These are phyloP conservation scores for Cryptococcus sp. DNA, from an alignment of 1,284 basidiomycete genomes.

Conservation along the genomic window DNA sequence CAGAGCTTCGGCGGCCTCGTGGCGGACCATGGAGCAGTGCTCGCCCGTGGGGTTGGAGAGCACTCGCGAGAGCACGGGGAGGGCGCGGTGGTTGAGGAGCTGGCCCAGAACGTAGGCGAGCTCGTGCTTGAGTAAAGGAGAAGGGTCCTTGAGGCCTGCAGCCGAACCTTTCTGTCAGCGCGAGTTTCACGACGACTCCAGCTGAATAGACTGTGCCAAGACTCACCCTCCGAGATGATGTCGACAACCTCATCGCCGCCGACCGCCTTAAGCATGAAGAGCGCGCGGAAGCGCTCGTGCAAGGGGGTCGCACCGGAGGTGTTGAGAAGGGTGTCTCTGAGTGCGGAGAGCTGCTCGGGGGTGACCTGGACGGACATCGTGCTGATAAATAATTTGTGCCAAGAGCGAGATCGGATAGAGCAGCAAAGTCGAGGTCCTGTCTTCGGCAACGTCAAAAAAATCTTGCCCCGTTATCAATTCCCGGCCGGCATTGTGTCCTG, in stretches of 20 bases:
- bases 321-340: conserved; percentile 65
- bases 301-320: conserved; percentile 67
- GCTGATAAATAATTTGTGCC: neutral
- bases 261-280: conserved; percentile 90
- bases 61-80: conserved; percentile 74
- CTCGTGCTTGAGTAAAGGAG: conserved; percentile 93
- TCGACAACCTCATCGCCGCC: conserved; percentile 68
- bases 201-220: neutral
- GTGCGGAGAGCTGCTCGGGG: conserved; percentile 37
- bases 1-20: conserved; percentile 99
- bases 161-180: neutral
- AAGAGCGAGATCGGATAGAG: neutral
- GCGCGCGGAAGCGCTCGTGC: conserved; percentile 83
- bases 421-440: too few relatives aligned
- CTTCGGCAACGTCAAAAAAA: too few relatives aligned
- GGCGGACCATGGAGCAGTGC: conserved; percentile 83
- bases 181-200: neutral
- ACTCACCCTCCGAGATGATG: conserved; percentile 78
- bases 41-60: conserved; percentile 60
- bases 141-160: conserved; percentile 80
- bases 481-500: too few relatives aligned
- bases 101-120: conserved; percentile 96
- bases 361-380: conserved; percentile 42
- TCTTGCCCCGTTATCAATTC: too few relatives aligned
- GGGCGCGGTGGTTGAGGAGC: conserved; percentile 69